phyloP scores from a whole-genome alignment of 306 rosid genomes.

The Alnus rubra region DNA sequence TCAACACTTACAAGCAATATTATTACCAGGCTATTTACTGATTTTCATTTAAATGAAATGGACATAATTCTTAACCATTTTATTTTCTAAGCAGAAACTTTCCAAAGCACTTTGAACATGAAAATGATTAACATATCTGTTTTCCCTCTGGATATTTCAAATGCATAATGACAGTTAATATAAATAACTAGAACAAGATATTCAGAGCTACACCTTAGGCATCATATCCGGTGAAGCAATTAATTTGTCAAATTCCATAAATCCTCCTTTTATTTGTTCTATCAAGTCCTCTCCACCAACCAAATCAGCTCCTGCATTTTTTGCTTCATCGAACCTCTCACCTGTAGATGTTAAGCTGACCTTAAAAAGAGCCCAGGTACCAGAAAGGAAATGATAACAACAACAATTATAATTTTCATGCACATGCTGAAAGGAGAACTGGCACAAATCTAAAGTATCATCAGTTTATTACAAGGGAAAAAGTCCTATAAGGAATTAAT shows the following conservation, averaged over 20 bases:
- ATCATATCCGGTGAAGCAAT: constrained; percentile 99
- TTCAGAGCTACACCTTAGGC: constrained; percentile 81
- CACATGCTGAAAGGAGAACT: background rate
- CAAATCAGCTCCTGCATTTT: constrained; percentile 95
- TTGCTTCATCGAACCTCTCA: constrained; percentile 93
- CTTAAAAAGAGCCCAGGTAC: constrained; percentile 27
- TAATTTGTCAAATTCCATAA: constrained; percentile 97
- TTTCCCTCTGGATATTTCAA: background rate
- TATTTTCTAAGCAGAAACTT: background rate
- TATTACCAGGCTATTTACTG: background rate
- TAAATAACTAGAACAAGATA: constrained; percentile 27
- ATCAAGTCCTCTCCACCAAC: constrained; percentile 99
- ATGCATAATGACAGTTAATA: background rate
- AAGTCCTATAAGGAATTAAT: background rate
- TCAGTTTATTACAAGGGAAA: background rate
- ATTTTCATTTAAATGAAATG: constrained; percentile 18
- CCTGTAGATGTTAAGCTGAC: constrained; percentile 47
- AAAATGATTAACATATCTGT: background rate
- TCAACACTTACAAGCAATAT: background rate
- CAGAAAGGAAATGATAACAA: constrained; percentile 7
- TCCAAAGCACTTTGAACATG: background rate
- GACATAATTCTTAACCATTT: background rate
- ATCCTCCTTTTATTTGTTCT: constrained; percentile 95
- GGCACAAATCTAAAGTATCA: background rate
- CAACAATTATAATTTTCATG: background rate